Conservation (phyloP, 768 basidiomycete genomes). For the Sarcodon sp. region DNA sequence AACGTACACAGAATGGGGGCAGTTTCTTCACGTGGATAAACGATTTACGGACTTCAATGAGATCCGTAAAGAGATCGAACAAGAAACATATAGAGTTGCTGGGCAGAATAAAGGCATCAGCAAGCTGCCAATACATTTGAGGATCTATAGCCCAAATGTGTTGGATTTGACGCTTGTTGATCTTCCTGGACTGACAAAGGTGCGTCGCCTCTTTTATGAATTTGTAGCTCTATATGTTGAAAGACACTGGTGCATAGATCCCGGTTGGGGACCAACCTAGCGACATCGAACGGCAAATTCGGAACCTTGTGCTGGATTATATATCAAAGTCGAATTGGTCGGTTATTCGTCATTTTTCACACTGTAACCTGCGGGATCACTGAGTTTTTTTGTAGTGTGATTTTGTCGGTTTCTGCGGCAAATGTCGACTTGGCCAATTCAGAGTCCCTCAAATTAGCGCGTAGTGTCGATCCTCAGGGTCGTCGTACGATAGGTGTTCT, state of each 20-base stretch:
- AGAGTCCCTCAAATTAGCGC: slow-evolving; percentile 92
- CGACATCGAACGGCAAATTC: slow-evolving; percentile 95
- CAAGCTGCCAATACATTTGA: slow-evolving; percentile 87
- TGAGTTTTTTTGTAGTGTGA: slow-evolving; percentile 46
- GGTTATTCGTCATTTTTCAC: slow-evolving; percentile 7
- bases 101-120: slow-evolving; percentile 99
- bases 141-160: slow-evolving; percentile 93
- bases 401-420: slow-evolving; percentile 92
- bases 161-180: slow-evolving; percentile 94
- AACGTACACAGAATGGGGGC: slow-evolving; percentile 76
- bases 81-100: slow-evolving; percentile 93
- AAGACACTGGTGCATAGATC: slow-evolving; percentile 36
- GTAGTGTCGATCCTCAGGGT: slow-evolving; percentile 91
- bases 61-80: slow-evolving; percentile 92
- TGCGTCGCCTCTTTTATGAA: slow-evolving; percentile 18
- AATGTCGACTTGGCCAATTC: slow-evolving; percentile 99
- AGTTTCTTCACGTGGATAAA: slow-evolving; percentile 94
- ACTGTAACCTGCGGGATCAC: background rate
- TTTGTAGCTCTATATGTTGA: background rate
- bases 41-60: slow-evolving; percentile 94
- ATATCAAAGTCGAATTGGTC: slow-evolving; percentile 95
- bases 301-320: slow-evolving; percentile 88
- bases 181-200: slow-evolving; percentile 93
- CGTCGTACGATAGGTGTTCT: slow-evolving; percentile 93
- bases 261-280: slow-evolving; percentile 96